phyloP scores from a whole-genome alignment of 2,329 filamentous ascomycete species.

The Alternaria sp. region DNA sequence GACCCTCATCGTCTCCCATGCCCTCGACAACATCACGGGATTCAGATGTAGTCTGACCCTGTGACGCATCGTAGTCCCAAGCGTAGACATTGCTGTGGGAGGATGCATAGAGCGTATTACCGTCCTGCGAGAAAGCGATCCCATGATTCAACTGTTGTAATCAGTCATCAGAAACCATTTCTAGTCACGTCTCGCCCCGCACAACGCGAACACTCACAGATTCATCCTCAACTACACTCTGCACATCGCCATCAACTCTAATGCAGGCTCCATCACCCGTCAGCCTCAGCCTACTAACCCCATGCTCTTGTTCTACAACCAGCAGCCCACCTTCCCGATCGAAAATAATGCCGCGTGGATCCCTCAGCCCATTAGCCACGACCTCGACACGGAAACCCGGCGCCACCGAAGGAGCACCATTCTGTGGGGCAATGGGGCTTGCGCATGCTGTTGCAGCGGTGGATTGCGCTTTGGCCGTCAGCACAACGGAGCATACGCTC shows the following conservation, averaged over 20 bases:
- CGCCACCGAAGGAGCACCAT: slow-evolving; percentile 54
- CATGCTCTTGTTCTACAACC: slow-evolving; percentile 57
- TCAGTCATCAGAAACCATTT: slow-evolving; percentile 8
- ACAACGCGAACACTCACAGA: slow-evolving; percentile 35
- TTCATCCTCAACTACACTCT: slow-evolving; percentile 38
- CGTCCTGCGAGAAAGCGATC: slow-evolving; percentile 59
- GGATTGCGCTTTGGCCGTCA: slow-evolving; percentile 36
- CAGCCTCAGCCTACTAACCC: slow-evolving; percentile 52
- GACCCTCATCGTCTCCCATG: slow-evolving; percentile 67
- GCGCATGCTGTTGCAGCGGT: slow-evolving; percentile 43
- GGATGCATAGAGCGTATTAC: slow-evolving; percentile 64
- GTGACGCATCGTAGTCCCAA: slow-evolving; percentile 70
- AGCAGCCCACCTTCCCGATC: slow-evolving; percentile 59
- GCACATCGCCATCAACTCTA: slow-evolving; percentile 32
- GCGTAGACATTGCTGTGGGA: slow-evolving; percentile 66
- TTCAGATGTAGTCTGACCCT: slow-evolving; percentile 57
- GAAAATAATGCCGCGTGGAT: slow-evolving; percentile 59
- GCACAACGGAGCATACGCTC: slow-evolving; percentile 26
- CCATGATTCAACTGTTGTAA: slow-evolving; percentile 59
- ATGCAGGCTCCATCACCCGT: slow-evolving; percentile 42
- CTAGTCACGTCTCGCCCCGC: neutral
- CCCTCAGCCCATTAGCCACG: slow-evolving; percentile 56
- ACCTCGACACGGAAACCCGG: slow-evolving; percentile 55
- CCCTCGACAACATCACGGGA: slow-evolving; percentile 65
- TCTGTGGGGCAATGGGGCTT: slow-evolving; percentile 48